Evolutionary conservation across 2,329 filamentous ascomycete genomes (phyloP), one percentile per base, ranked within the genome.

Genomic region (Malbranchea cinnamomea): DNA sequence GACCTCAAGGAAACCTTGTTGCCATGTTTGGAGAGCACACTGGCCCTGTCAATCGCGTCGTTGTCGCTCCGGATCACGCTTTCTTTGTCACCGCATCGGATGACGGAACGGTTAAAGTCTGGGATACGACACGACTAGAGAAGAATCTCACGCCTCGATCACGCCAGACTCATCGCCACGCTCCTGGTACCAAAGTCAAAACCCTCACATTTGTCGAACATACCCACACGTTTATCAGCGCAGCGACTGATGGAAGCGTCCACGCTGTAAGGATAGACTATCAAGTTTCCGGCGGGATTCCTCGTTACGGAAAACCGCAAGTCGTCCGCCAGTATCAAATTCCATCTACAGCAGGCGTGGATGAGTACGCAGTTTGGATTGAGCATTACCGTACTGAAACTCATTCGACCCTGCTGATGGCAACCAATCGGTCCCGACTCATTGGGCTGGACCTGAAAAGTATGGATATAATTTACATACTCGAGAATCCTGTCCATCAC

Each of bases 11-110:
- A 2, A 76, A 74, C 30, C 65, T 95, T 6, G 78, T 95, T 12
- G 83, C 85, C 2, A 82, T 82, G 1, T 84, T 95, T 46, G 74
- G 80, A 1, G 89, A 98, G 50, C 89, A 98, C 48, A 74, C 67
- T 16, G 82, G 74, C 0, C 71, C 81, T 5, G 72, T 95, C 39
- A 93, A 79, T 46, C 73, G 85, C 6, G 71, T 95, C 7, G 64
- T 79, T 2, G 71, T 83, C 5, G 77, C 89, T 2, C 83, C 87
- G 1, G 89, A 98, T 47, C 87, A 98, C 50, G 62, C 76, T 4
- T 98, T 98, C 57, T 98, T 98, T 53, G 68, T 94, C 33, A 95
- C 89, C 1, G 87, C 76, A 5, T 87, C 85, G 6, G 82, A 93
- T 45, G 89, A 98, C 53, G 82, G 89, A 2, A 74, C 71, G 5